A percentile compares a stretch with the other conserved stretches of the same genome.
Conservation (phyloP, 2,329 filamentous ascomycete species). For the Penicillium verrucosum region DNA sequence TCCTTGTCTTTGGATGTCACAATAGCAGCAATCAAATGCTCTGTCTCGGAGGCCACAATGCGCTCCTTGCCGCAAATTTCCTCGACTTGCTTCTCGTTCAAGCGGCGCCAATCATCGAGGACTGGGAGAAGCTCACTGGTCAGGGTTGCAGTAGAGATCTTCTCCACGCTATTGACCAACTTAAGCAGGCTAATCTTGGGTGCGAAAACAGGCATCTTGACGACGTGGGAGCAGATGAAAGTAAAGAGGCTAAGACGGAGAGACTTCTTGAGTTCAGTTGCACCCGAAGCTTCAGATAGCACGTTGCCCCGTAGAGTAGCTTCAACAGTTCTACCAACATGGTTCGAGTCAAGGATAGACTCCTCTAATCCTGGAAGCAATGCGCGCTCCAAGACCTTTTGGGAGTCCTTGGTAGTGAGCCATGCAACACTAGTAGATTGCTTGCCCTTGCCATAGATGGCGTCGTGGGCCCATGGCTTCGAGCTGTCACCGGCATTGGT, state of each 20-base stretch:
- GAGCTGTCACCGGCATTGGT: conserved; percentile 43
- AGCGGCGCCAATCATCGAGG: conserved; percentile 64
- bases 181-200: conserved; percentile 71
- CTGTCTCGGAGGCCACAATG: conserved; percentile 48
- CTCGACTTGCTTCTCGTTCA: conserved; percentile 52
- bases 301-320: conserved; percentile 55
- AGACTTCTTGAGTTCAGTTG: conserved; percentile 60
- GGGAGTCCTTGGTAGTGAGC: conserved; percentile 57
- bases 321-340: conserved; percentile 64
- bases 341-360: conserved; percentile 72
- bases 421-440: conserved; percentile 50
- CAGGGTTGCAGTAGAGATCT: conserved; percentile 68
- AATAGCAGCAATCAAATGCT: conserved; percentile 52
- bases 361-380: conserved; percentile 79
- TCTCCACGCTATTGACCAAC: conserved; percentile 67
- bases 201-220: conserved; percentile 63
- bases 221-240: conserved; percentile 71
- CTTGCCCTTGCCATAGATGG: conserved; percentile 61
- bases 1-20: conserved; percentile 58
- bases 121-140: conserved; percentile 73
- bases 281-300: conserved; percentile 34
- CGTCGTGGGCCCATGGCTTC: conserved; percentile 58
- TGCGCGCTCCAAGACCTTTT: conserved; percentile 62
- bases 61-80: conserved; percentile 50
- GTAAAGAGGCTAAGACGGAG: conserved; percentile 63